These are phyloP conservation scores for Magnusiomyces tetraspermus DNA, from an alignment of 1,139 yeast species.

Conservation along the genomic window DNA sequence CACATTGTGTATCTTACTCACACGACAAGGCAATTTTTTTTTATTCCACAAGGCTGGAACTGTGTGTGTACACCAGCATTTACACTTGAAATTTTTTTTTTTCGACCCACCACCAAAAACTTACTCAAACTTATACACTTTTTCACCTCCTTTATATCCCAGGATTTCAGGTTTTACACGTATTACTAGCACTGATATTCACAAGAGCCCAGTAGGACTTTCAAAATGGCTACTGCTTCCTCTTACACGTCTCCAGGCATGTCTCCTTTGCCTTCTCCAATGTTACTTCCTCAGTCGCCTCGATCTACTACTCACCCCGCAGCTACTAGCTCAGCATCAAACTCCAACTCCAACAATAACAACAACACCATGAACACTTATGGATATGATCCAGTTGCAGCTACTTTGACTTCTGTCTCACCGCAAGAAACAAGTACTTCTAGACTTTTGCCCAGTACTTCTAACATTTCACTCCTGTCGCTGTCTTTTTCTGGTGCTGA, in stretches of 20 bases:
- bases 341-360: slow-evolving; percentile 3
- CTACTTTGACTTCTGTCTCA: background rate
- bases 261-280: slow-evolving; percentile 14
- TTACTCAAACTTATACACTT: no score
- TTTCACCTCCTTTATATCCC: no score
- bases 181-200: no score
- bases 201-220: no score
- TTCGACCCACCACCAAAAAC: no score
- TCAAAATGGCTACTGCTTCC: slow-evolving; percentile 8
- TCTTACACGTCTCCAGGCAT: slow-evolving; percentile 9
- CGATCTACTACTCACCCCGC: background rate
- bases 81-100: background rate
- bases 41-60: no score
- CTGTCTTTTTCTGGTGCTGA: slow-evolving; percentile 9
- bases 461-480: slow-evolving; percentile 14
- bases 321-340: background rate
- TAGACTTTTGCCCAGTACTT: slow-evolving; percentile 12
- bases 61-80: no score
- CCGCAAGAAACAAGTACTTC: slow-evolving; percentile 1
- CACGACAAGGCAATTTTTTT: no score
- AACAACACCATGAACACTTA: background rate
- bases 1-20: no score
- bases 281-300: slow-evolving; percentile 15
- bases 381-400: background rate
- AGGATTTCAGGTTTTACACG: no score